A percentile compares a stretch with the other conserved stretches of the same genome.
Conservation (phyloP, 1,139 yeast genomes). For the Hyphopichia fennica region DNA sequence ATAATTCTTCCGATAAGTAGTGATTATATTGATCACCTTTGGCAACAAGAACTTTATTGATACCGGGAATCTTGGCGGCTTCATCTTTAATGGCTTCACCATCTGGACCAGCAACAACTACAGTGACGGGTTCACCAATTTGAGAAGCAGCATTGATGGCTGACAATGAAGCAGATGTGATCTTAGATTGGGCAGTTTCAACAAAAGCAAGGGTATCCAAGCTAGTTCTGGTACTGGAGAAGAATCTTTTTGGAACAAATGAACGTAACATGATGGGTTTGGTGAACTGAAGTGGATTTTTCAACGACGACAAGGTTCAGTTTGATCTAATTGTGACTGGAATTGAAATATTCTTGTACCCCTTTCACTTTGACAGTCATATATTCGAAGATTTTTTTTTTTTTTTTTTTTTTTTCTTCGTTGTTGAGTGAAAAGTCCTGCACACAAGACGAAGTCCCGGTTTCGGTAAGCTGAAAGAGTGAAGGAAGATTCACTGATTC, state of each 20-base stretch:
- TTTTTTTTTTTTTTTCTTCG: no score
- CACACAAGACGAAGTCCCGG: no score
- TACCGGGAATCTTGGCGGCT: constrained; percentile 37
- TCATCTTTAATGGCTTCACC: constrained; percentile 41
- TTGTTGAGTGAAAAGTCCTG: no score
- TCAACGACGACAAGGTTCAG: no score
- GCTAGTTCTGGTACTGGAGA: constrained; percentile 24
- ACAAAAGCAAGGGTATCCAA: constrained; percentile 68
- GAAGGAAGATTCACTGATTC: no score
- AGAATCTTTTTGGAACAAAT: constrained; percentile 25
- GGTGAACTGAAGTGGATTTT: no score
- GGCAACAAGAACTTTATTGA: constrained; percentile 52
- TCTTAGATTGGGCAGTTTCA: constrained; percentile 54
- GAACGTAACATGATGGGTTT: constrained; percentile 22
- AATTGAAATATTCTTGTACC: no score
- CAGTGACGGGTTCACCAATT: constrained; percentile 65
- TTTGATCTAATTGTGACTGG: no score
- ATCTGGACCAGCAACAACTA: constrained; percentile 57
- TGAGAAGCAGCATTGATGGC: constrained; percentile 64
- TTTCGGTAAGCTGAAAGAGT: no score
- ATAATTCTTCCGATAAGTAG: constrained; percentile 62
- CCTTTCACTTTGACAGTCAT: no score
- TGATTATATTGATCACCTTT: constrained; percentile 52
- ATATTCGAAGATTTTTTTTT: no score
- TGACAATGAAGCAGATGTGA: constrained; percentile 69